Base-by-base conservation (phyloP, 2,329 filamentous ascomycete species). In the Talaromyces sp. region DNA sequence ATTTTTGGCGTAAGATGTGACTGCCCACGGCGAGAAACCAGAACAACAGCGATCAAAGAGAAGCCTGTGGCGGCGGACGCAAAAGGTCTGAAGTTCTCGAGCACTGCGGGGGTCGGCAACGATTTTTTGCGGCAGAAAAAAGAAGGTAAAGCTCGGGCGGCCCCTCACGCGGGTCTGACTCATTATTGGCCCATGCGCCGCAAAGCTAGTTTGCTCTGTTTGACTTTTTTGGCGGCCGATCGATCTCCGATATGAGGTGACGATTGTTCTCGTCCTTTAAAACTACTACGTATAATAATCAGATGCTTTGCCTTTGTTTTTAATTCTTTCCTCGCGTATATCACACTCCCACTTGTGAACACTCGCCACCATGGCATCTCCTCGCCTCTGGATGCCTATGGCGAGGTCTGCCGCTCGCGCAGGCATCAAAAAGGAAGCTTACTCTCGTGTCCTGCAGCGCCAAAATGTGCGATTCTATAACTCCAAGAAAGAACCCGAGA, bases 301-400 rank as follows among this genome's bases (percentile, higher is more conserved):
- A 23, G 23, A 23, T 23, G 23, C 23, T 23, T 23, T 23, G 23
- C 5, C 47, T 14, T 6, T 52, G 16, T 14, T 12, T 52, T 52
- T 7, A 14, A 5, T 31, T 27, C 30, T 14, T 30, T 14, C 18
- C n/a, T 23, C 42, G 42, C 16, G 7, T 16, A 18, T 18, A 18
- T 5, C 9, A 23, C 16, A 8, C 9, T 23, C 42, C 16, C 27
- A 31, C 12, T 6, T 10, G 50, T n/a, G 5, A 10, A n/a, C 27
- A 28, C 28, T 31, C 50, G 27, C 14, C 18, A 53, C 28, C 30
- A 56, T 56, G 54, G 54, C 54, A 44, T 71, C 68, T 60, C 65
- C 67, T 55, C 72, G 70, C 65, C 66, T 69, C 62, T 71, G 69
- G 66, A 68, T 70, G 64, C 66, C 71, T 72, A 68, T 76, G 53